Base-by-base conservation (phyloP, 192 early-diverging fungal genomes). In the Entophlyctis helioformis region DNA sequence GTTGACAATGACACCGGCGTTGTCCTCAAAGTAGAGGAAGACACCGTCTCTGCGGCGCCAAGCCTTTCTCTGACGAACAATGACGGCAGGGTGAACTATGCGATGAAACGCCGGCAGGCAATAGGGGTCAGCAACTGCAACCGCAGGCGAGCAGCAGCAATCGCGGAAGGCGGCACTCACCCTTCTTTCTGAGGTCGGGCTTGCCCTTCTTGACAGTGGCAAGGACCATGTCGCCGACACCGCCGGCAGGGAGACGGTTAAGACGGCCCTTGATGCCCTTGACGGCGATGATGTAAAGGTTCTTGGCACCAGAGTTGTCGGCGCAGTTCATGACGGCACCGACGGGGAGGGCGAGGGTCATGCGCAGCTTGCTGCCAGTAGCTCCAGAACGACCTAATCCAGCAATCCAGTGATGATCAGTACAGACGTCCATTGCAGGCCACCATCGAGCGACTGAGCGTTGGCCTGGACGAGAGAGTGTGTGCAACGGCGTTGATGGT, bases 241-340 rank as follows among this genome's bases (percentile, higher is more conserved):
- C 90, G 70, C 86, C 92, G 54, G 92, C 86, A 37, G 96, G 96
- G 50, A 99, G 81, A 69, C 91, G 80, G 84, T 91, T 95, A 28
- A 99, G 76, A 66, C 92, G 85, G 55, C 84, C 89, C 72, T 89
- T 83, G 61, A 97, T 87, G 48, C 90, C 87, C 60, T 80, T 80
- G 65, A 99, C 96, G 59, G 92, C 83, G 61, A 99, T 95, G 60
- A 99, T 81, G 84, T 97, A 95, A 55, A 99, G 79, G 86, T 99
- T 99, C 86, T 99, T 99, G 66, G 96, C 96, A 41, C 96, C 96
- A 71, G 92, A 96, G 90, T 99, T 99, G 72, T 99, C 96, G 49
- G 96, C 96, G 67, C 94, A 97, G 81, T 99, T 99, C 83, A 97
- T 96, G 55, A 97, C 89, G 42, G 96, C 96, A 73, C 76, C 83